Percentiles rank a stretch among this genome's conserved stretches.
Evolutionary conservation across 176 grass and related monocot genomes (phyloP).

Genomic region (Oryza brachyantha): DNA sequence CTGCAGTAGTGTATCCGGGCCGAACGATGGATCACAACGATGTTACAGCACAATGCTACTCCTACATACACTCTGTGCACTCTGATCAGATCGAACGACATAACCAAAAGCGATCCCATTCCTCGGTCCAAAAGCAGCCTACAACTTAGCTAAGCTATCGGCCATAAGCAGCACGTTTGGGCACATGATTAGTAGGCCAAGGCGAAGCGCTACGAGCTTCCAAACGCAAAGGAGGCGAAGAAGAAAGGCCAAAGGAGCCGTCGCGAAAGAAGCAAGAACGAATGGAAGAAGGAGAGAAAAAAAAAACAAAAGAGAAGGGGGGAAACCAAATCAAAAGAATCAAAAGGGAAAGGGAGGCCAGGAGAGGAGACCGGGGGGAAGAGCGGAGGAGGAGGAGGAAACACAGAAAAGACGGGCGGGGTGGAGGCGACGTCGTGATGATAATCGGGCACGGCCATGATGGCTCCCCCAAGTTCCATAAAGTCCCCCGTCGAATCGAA

Average conservation of each 20-base stretch:
- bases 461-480: constrained; percentile 29
- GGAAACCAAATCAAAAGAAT: constrained; percentile 48
- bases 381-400: constrained; percentile 13
- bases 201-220: background rate
- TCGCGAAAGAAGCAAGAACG: constrained; percentile 32
- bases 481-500: constrained; percentile 60
- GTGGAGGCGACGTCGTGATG: background rate
- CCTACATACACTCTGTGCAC: background rate
- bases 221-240: constrained; percentile 2
- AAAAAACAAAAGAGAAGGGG: constrained; percentile 29
- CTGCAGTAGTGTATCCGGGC: background rate
- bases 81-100: background rate
- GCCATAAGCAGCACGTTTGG: constrained; percentile 25
- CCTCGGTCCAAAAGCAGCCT: background rate
- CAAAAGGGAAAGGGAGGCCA: constrained; percentile 42
- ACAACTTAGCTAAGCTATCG: background rate
- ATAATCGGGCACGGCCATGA: constrained; percentile 46
- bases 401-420: constrained; percentile 55
- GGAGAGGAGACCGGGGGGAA: background rate
- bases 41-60: background rate
- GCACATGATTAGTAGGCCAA: constrained; percentile 35
- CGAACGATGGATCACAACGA: background rate
- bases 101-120: background rate
- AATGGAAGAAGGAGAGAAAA: background rate
- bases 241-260: constrained; percentile 25